phyloP scores from a whole-genome alignment of 2,329 filamentous ascomycete species.

The Hypocreales sp. region DNA sequence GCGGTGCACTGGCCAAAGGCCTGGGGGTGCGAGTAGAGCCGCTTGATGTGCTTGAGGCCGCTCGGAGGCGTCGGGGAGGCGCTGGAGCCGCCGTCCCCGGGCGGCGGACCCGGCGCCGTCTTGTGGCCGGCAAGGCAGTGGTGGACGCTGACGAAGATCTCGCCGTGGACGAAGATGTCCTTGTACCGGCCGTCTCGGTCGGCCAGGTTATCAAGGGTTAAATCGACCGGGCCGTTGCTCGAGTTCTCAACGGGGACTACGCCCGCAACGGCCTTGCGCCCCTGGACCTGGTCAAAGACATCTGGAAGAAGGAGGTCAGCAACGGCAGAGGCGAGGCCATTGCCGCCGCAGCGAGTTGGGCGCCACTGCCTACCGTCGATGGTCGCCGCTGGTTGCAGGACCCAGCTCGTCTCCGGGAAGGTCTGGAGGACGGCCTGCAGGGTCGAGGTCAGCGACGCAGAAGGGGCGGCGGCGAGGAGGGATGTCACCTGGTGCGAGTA shows the following conservation, averaged over 20 bases:
- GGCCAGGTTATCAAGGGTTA: conserved; percentile 78
- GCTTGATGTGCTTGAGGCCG: conserved; percentile 47
- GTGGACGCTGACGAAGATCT: conserved; percentile 75
- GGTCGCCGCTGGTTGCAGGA: conserved; percentile 32
- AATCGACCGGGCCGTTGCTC: conserved; percentile 81
- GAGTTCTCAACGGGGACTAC: conserved; percentile 95
- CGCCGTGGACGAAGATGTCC: conserved; percentile 62
- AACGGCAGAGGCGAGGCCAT: no score
- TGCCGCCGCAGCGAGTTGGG: no score
- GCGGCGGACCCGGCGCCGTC: background rate
- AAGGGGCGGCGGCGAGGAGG: conserved; percentile 1
- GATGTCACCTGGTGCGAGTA: conserved; percentile 32
- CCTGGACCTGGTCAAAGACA: conserved; percentile 67
- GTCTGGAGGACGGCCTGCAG: conserved; percentile 27
- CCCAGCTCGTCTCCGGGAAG: conserved; percentile 31
- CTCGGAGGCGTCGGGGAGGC: conserved; percentile 11
- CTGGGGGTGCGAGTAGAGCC: conserved; percentile 86
- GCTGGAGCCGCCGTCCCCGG: conserved; percentile 4
- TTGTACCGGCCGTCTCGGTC: conserved; percentile 50
- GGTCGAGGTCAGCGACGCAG: conserved; percentile 3
- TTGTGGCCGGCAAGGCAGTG: conserved; percentile 63
- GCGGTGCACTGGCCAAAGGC: conserved; percentile 80
- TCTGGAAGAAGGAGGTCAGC: conserved; percentile 28
- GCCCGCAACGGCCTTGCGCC: conserved; percentile 47
- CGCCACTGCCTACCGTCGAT: conserved; percentile 32